Evolutionary conservation across 148 eudicot genomes (phyloP), one percentile per base, ranked within the genome.

Genomic region (Chenopodium quinoa): DNA sequence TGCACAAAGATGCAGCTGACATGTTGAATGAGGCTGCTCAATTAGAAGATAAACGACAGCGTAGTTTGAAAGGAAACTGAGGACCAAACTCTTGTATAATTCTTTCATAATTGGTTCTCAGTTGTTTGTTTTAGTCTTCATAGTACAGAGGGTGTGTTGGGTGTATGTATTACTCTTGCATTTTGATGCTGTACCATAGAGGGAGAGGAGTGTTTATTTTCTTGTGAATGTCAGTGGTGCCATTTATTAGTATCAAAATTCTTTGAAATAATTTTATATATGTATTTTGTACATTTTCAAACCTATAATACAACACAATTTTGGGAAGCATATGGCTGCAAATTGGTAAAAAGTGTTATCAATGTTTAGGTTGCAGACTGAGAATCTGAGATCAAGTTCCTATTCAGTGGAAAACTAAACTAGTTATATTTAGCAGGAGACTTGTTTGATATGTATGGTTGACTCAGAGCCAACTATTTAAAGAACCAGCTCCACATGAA

Each of bases 1-100:
- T 95, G 98, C 90, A 93, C 83, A 92, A 93, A 69, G 97, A 95
- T 81, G 96, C 97, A 27, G 94, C 90, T 32, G 98, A 95, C 82
- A 93, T 95, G 98, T 82, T 95, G 84, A 91, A 89, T 64, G 97
- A 93, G 78, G 97, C 98, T 80, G 80, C 94, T 54, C 84, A 91
- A n/a, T 84, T 95, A 25, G 98, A 95, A 87, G 96, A 95, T 47
- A 95, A 90, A 79, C 87, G 84, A 81, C 89, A 84, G 66, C 83
- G 86, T 34, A 73, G 78, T 68, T 78, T 75, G 7, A 85, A 84
- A 86, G 83, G 89, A 75, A 80, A 77, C 81, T 79, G 78, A 88
- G 71, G 72, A 62, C 76, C 72, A 48, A 56, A 29, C 19, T 66
- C 46, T 32, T 84, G 83, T 84, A 80, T 69, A 84, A 80, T 60